Conservation (phyloP, 768 basidiomycete genomes). For the Podaxis sp. region DNA sequence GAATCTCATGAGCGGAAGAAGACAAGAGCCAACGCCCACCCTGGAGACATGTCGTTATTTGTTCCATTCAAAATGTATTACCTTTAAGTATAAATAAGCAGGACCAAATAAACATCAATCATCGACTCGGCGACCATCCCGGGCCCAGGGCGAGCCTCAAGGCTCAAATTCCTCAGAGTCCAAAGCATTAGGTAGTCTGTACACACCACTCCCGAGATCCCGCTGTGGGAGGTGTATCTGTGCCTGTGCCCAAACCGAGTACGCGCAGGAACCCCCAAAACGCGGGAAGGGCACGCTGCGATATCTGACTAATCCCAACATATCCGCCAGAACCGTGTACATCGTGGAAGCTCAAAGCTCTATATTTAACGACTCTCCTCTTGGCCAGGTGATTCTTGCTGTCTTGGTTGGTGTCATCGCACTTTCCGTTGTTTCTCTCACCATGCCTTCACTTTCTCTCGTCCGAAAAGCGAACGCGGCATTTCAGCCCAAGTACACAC, state of each 20-base stretch:
- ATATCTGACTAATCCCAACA: background rate
- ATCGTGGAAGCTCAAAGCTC: background rate
- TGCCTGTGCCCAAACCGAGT: too few species aligned
- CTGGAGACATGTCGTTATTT: background rate
- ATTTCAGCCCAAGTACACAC: slow-evolving; percentile 21
- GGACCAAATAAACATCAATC: too few species aligned
- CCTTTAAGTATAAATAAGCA: background rate
- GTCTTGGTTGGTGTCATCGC: background rate
- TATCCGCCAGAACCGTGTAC: background rate
- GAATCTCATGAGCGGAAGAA: background rate
- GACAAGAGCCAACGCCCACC: background rate
- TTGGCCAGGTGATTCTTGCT: background rate
- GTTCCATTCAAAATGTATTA: background rate
- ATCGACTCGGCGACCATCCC: too few species aligned
- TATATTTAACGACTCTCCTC: background rate
- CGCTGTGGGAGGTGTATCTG: too few species aligned
- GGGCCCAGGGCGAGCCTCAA: too few species aligned
- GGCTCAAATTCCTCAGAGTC: too few species aligned
- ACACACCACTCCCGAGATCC: too few species aligned
- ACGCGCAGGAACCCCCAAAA: too few species aligned
- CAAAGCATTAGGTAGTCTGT: too few species aligned
- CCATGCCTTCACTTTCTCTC: slow-evolving; percentile 24
- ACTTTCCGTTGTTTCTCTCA: background rate
- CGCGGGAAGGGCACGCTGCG: background rate
- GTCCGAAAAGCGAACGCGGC: slow-evolving; percentile 28